Percentiles rank a stretch among this genome's conserved stretches.
Evolutionary conservation across 2,329 filamentous ascomycete species (phyloP).

Genomic region (Aspergillus costaricaensis): DNA sequence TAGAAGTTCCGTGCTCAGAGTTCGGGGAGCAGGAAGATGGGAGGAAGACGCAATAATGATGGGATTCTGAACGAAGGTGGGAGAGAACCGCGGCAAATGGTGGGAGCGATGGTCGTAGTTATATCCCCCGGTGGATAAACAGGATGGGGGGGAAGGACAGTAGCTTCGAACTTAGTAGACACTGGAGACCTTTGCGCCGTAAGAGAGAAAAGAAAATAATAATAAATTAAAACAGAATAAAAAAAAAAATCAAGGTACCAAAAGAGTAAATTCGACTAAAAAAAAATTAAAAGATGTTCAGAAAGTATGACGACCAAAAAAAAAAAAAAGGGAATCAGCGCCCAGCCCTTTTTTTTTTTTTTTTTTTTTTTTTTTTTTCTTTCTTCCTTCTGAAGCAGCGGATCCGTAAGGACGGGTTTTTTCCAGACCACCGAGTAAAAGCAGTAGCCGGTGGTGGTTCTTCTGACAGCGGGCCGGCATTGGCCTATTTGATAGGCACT

Average conservation of each 20-base stretch:
- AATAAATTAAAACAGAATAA: neutral
- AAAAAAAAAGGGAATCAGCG: constrained; percentile 4
- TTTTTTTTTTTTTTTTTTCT: neutral
- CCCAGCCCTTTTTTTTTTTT: neutral
- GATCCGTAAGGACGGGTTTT: constrained; percentile 13
- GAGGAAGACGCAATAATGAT: constrained; percentile 8
- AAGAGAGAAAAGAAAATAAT: constrained; percentile 1
- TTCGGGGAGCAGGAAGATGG: neutral
- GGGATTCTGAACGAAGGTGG: constrained; percentile 4
- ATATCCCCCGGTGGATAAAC: constrained; percentile 17
- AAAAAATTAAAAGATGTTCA: neutral
- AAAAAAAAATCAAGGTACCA: constrained; percentile 11
- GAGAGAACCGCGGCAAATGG: constrained; percentile 10
- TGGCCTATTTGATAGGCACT: constrained; percentile 14
- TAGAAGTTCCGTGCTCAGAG: neutral
- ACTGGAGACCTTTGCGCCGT: neutral
- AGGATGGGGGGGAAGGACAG: neutral
- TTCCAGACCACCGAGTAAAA: constrained; percentile 7
- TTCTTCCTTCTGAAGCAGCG: constrained; percentile 7
- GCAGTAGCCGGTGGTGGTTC: constrained; percentile 12
- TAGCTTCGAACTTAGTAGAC: neutral
- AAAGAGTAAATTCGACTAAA: neutral
- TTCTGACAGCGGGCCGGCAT: constrained; percentile 23
- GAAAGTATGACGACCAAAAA: neutral
- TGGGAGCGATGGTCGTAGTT: constrained; percentile 15